A percentile compares a stretch with the other conserved stretches of the same genome.
Evolutionary conservation across 805 yeast species (phyloP).

Genomic region (Saccharomyces paradoxus): DNA sequence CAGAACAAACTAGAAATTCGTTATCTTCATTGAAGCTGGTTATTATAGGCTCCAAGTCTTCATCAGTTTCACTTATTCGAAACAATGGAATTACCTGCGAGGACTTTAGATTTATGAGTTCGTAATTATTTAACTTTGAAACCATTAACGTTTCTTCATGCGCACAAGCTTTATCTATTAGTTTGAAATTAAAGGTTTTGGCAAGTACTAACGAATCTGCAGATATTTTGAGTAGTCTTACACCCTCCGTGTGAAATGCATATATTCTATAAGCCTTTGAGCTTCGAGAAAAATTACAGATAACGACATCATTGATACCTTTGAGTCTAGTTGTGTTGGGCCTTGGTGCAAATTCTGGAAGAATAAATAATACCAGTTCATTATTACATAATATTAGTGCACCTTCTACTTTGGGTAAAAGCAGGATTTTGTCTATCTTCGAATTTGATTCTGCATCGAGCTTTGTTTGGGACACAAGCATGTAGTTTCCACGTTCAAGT

Average conservation of each 20-base stretch:
- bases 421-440: constrained; percentile 18
- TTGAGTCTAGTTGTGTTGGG: constrained; percentile 17
- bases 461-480: constrained; percentile 26
- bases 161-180: constrained; percentile 10
- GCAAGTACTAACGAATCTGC: constrained; percentile 4
- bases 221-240: constrained; percentile 10
- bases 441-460: constrained; percentile 12
- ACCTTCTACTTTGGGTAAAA: constrained; percentile 24
- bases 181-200: constrained; percentile 9
- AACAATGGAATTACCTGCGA: constrained; percentile 19
- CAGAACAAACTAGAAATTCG: constrained; percentile 24
- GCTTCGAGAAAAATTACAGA: constrained; percentile 11
- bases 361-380: constrained; percentile 17
- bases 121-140: constrained; percentile 19
- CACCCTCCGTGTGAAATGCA: constrained; percentile 10
- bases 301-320: constrained; percentile 15
- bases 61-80: constrained; percentile 21
- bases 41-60: constrained; percentile 20
- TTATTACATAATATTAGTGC: constrained; percentile 21
- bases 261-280: constrained; percentile 13
- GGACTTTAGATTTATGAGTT: constrained; percentile 16
- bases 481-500: constrained; percentile 24
- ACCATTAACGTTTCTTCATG: constrained; percentile 16
- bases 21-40: constrained; percentile 7
- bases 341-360: constrained; percentile 31